phyloP scores from a whole-genome alignment of 2,329 filamentous ascomycete species.

The Karstenula rhodostoma region DNA sequence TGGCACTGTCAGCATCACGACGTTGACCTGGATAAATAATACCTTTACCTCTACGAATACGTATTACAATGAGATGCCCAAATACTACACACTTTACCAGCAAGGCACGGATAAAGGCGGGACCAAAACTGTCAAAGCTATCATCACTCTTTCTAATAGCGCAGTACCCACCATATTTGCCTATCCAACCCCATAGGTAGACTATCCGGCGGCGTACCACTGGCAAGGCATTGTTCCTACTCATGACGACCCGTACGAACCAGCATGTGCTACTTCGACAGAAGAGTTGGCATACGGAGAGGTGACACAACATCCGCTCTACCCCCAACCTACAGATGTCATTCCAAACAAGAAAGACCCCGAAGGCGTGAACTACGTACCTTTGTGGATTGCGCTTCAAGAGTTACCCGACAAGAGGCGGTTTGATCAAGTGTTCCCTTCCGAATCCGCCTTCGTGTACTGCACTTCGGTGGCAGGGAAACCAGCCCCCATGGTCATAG shows the following conservation, averaged over 20 bases:
- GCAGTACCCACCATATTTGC: slow-evolving; percentile 11
- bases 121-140: slow-evolving; percentile 18
- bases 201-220: slow-evolving; percentile 26
- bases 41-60: background rate
- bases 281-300: slow-evolving; percentile 16
- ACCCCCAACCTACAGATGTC: slow-evolving; percentile 23
- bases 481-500: slow-evolving; percentile 16
- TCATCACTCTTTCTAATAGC: slow-evolving; percentile 14
- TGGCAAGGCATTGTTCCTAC: slow-evolving; percentile 29
- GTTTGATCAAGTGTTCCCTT: slow-evolving; percentile 27
- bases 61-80: slow-evolving; percentile 12
- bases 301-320: slow-evolving; percentile 23
- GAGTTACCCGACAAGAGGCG: slow-evolving; percentile 23
- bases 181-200: slow-evolving; percentile 28
- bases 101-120: slow-evolving; percentile 15
- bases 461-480: slow-evolving; percentile 18
- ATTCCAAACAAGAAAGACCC: slow-evolving; percentile 17
- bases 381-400: slow-evolving; percentile 23
- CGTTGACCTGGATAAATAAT: slow-evolving; percentile 12
- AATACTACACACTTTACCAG: slow-evolving; percentile 20
- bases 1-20: slow-evolving; percentile 23
- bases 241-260: slow-evolving; percentile 15
- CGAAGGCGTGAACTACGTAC: slow-evolving; percentile 17
- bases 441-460: slow-evolving; percentile 25
- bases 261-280: slow-evolving; percentile 24